Evolutionary conservation across 306 rosid species (phyloP), one percentile per base, ranked within the genome.

Genomic region (Macrotyloma uniflorum): DNA sequence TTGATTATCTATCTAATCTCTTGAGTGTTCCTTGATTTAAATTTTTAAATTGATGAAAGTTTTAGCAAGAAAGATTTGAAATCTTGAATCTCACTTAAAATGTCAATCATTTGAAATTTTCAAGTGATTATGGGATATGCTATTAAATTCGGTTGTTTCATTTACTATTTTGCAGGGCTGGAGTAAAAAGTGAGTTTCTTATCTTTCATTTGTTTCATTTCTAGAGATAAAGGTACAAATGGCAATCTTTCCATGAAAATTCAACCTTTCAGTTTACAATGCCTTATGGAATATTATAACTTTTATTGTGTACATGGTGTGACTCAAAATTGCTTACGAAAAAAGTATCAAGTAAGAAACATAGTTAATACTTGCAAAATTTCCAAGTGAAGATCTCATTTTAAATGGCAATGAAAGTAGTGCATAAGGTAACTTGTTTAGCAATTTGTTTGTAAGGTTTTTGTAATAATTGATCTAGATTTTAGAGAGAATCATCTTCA

Each of bases 101-200:
- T 35, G 46, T 79, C n/a, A 54, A 18, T 28, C 18, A 36, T 57
- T 47, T 70, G 83, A 28, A 79, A 58, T 28, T 54, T 63, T 71
- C 45, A 51, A 64, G 77, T 73, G 72, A 35, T 80, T 45, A 36
- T 16, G 22, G 67, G 71, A 36, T 67, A 53, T 35, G 76, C 55
- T 72, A 67, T 55, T 83, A 79, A 80, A 81, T 64, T 53, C 43
- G 30, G 67, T 30, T 75, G 70, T 49, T 69, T 49, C 62, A 26
- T 22, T 85, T 88, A 42, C 38, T 85, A 38, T 87, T 87, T 88
- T 90, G 91, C 99, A 96, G 99, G 99, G 99, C 61, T 96, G 99
- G 99, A 96, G 89, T 80, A 96, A 96, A 87, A 96, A 91, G 99
- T 95, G 81, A 95, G 97, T 85, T 72, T 80, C 63, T 72, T 69